These are phyloP conservation scores for Pichia sp. DNA, from an alignment of 1,139 yeast species.

Conservation along the genomic window DNA sequence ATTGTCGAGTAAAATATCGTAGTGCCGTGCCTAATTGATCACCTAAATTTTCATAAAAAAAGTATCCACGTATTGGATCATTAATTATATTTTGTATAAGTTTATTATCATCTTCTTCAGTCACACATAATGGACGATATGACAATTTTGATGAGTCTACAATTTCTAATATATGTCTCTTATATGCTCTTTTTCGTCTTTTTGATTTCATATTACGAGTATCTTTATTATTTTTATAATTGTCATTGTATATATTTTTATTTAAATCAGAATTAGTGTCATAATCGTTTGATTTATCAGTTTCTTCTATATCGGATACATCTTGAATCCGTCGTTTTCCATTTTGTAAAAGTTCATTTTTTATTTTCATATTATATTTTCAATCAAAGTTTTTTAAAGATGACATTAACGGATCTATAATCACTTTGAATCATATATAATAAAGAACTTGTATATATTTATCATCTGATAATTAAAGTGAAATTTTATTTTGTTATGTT, in stretches of 20 bases:
- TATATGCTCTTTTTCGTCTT: background rate
- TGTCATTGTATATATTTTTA: too few species aligned
- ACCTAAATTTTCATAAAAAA: conserved; percentile 9
- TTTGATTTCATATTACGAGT: background rate
- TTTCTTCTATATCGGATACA: background rate
- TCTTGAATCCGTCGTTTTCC: background rate
- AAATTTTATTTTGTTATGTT: too few species aligned
- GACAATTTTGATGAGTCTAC: background rate
- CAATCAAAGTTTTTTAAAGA: too few species aligned
- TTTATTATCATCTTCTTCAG: conserved; percentile 2
- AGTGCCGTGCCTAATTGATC: conserved; percentile 1
- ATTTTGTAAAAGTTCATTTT: background rate
- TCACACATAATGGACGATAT: background rate
- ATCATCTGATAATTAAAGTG: too few species aligned
- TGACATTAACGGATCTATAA: too few species aligned
- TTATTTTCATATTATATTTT: background rate
- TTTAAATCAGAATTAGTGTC: too few species aligned
- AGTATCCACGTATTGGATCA: conserved; percentile 10
- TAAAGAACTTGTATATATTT: too few species aligned
- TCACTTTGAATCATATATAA: too few species aligned
- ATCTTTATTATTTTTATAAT: too few species aligned
- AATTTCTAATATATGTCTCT: background rate
- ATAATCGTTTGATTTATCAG: too few species aligned
- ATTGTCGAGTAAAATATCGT: background rate
- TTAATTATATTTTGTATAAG: background rate